These are phyloP conservation scores for Diplocarpon rosae DNA, from an alignment of 2,329 filamentous ascomycete species.

Conservation along the genomic window DNA sequence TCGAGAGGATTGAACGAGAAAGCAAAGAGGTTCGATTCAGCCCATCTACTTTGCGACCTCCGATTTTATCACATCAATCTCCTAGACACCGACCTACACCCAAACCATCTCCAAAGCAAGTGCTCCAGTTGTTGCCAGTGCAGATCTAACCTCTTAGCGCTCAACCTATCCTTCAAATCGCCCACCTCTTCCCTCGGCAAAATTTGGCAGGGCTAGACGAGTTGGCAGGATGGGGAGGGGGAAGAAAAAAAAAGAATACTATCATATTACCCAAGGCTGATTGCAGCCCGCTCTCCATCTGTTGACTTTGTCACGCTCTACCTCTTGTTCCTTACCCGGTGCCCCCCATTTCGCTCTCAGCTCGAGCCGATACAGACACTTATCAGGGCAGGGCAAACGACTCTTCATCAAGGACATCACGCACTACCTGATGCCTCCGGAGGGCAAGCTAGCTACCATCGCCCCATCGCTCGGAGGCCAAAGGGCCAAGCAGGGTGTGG, in stretches of 20 bases:
- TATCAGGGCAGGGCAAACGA: slow-evolving; percentile 63
- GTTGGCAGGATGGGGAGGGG: neutral
- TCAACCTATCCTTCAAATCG: too few species aligned
- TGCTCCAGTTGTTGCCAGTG: too few species aligned
- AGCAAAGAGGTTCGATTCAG: slow-evolving; percentile 43
- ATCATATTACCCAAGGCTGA: neutral
- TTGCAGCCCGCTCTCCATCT: neutral
- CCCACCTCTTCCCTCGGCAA: too few species aligned
- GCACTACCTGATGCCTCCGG: slow-evolving; percentile 76
- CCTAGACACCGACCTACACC: too few species aligned
- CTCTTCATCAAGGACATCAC: slow-evolving; percentile 98
- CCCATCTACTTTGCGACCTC: neutral
- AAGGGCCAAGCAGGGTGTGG: slow-evolving; percentile 24
- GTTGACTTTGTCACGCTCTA: neutral
- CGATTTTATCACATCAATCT: too few species aligned
- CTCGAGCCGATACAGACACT: slow-evolving; percentile 24
- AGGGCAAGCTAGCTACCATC: slow-evolving; percentile 54
- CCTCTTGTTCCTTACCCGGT: neutral
- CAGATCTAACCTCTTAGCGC: too few species aligned
- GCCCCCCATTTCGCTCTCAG: too few species aligned
- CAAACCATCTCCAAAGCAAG: too few species aligned
- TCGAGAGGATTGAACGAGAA: slow-evolving; percentile 64
- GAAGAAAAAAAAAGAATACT: neutral
- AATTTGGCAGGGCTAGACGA: too few species aligned
- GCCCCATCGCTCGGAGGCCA: slow-evolving; percentile 58